phyloP scores from a whole-genome alignment of 768 basidiomycete species.

The Ramaria rubella region DNA sequence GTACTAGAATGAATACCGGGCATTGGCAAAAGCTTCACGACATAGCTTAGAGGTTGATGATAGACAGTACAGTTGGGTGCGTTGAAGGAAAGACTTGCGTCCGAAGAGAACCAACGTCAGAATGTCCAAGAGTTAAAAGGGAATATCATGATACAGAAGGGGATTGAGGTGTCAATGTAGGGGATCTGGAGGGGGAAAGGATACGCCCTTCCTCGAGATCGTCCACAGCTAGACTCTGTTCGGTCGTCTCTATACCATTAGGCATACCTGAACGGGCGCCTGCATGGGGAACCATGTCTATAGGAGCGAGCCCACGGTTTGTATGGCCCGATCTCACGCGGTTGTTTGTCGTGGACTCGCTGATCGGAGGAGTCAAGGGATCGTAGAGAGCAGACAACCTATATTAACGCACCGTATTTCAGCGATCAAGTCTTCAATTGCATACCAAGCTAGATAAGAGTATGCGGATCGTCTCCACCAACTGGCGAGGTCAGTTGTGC shows the following conservation, averaged over 20 bases:
- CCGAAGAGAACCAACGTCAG: too few species aligned
- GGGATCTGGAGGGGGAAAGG: conserved; percentile 17
- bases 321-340: conserved; percentile 71
- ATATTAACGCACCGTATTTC: conserved; percentile 58
- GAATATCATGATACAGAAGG: background rate
- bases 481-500: conserved; percentile 56
- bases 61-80: too few species aligned
- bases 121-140: background rate
- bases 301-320: conserved; percentile 53
- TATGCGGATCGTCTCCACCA: conserved; percentile 71
- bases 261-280: conserved; percentile 61
- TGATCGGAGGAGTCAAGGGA: conserved; percentile 24
- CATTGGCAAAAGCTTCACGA: too few species aligned
- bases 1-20: too few species aligned
- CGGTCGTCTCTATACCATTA: conserved; percentile 57
- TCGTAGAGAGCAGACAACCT: conserved; percentile 7
- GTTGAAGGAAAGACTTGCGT: too few species aligned
- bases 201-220: conserved; percentile 37
- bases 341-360: conserved; percentile 78
- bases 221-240: conserved; percentile 38
- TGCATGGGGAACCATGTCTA: conserved; percentile 66
- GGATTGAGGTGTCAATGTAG: conserved; percentile 27
- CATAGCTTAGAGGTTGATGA: too few species aligned
- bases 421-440: conserved; percentile 71
- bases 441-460: conserved; percentile 65